Evolutionary conservation across 805 yeast species (phyloP).

Genomic region (Nadsonia fulvescens): DNA sequence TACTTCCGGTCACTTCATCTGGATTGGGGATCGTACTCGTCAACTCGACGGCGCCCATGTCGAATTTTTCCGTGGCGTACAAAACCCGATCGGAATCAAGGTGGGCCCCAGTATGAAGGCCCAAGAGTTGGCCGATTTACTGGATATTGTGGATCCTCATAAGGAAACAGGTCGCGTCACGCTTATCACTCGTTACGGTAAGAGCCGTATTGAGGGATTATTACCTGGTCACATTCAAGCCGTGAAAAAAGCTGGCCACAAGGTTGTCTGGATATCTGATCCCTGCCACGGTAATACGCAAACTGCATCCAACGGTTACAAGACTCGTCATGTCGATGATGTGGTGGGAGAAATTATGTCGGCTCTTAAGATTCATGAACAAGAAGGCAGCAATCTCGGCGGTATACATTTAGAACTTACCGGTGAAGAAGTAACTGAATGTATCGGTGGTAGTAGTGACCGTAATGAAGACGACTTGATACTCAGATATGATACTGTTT

Average conservation of each 20-base stretch:
- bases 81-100: conserved; percentile 26
- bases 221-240: conserved; percentile 25
- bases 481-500: conserved; percentile 24
- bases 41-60: conserved; percentile 29
- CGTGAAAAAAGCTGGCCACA: conserved; percentile 21
- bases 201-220: conserved; percentile 17
- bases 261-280: conserved; percentile 26
- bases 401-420: conserved; percentile 26
- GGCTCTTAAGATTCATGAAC: conserved; percentile 21
- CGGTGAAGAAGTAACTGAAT: conserved; percentile 27
- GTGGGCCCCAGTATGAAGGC: conserved; percentile 25
- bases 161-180: conserved; percentile 23
- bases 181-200: conserved; percentile 25
- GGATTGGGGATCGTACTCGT: conserved; percentile 28
- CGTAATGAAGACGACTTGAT: conserved; percentile 22
- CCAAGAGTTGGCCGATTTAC: conserved; percentile 20
- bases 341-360: conserved; percentile 21
- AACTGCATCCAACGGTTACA: conserved; percentile 21
- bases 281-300: conserved; percentile 29
- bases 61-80: conserved; percentile 25
- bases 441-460: conserved; percentile 24
- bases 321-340: conserved; percentile 26
- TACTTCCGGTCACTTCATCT: conserved; percentile 25
- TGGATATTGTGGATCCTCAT: conserved; percentile 24
- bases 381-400: conserved; percentile 17